Evolutionary conservation across 352 stramenopile genomes (phyloP).

Genomic region (Stephanocyclus meneghinianus): DNA sequence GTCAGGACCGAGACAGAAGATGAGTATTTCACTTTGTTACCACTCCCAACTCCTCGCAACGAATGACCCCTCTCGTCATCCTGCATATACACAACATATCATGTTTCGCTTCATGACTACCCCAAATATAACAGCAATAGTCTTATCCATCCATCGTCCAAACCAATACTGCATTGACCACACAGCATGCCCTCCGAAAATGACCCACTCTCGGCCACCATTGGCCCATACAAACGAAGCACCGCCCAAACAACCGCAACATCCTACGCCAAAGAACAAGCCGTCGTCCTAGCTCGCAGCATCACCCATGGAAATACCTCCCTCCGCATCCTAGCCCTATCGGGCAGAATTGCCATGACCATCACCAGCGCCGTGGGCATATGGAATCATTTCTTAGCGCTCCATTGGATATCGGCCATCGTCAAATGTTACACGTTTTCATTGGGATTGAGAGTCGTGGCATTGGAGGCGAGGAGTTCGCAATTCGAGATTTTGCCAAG

Average conservation of each 20-base stretch:
- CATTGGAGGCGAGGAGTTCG: slow-evolving; percentile 43
- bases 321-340: slow-evolving; percentile 47
- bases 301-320: slow-evolving; percentile 41
- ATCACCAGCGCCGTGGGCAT: slow-evolving; percentile 37
- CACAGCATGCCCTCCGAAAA: slow-evolving; percentile 6
- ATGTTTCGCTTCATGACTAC: too few relatives aligned
- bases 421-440: slow-evolving; percentile 55
- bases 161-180: too few relatives aligned
- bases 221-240: neutral
- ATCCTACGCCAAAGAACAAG: slow-evolving; percentile 13
- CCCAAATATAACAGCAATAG: too few relatives aligned
- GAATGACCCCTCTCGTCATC: too few relatives aligned
- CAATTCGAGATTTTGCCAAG: slow-evolving; percentile 11
- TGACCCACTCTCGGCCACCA: neutral
- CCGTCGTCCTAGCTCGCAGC: neutral
- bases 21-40: too few relatives aligned
- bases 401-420: slow-evolving; percentile 49
- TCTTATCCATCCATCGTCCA: too few relatives aligned
- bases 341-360: slow-evolving; percentile 50
- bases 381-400: slow-evolving; percentile 26
- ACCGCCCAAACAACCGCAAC: neutral
- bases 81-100: too few relatives aligned
- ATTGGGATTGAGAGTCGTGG: slow-evolving; percentile 45
- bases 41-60: too few relatives aligned
- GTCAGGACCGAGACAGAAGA: too few relatives aligned